Conservation (phyloP, 1,139 yeast species). For the Torulaspora globosa region DNA sequence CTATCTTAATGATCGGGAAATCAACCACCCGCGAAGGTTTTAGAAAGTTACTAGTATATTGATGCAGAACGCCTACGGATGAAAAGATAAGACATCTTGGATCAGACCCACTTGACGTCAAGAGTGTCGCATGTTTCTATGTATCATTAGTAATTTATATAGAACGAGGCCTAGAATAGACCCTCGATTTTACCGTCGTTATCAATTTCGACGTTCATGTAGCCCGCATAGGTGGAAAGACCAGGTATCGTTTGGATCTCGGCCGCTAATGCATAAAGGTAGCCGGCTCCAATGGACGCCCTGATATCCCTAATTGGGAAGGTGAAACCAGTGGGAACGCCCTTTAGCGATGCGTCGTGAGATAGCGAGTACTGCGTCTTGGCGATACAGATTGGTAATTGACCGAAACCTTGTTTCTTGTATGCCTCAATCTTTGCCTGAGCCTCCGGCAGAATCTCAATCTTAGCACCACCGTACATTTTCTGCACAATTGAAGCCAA, state of each 20-base stretch:
- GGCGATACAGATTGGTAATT: conserved; percentile 76
- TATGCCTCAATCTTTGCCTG: conserved; percentile 61
- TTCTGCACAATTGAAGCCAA: conserved; percentile 60
- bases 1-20: background rate
- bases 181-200: conserved; percentile 80
- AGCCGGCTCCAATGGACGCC: conserved; percentile 80
- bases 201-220: conserved; percentile 77
- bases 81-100: background rate
- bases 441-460: conserved; percentile 65
- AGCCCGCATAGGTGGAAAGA: conserved; percentile 75
- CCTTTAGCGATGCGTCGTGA: conserved; percentile 76
- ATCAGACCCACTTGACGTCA: background rate
- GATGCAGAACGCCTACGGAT: too few relatives aligned
- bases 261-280: conserved; percentile 75
- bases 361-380: conserved; percentile 80
- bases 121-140: background rate
- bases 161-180: conserved; percentile 44
- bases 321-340: conserved; percentile 74
- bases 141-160: background rate
- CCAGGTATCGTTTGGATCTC: conserved; percentile 85
- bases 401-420: conserved; percentile 65
- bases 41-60: too few relatives aligned
- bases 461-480: conserved; percentile 71
- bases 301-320: conserved; percentile 78
- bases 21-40: too few relatives aligned